Base-by-base conservation (phyloP, 352 stramenopile species). In the Pythium pyrilobum region DNA sequence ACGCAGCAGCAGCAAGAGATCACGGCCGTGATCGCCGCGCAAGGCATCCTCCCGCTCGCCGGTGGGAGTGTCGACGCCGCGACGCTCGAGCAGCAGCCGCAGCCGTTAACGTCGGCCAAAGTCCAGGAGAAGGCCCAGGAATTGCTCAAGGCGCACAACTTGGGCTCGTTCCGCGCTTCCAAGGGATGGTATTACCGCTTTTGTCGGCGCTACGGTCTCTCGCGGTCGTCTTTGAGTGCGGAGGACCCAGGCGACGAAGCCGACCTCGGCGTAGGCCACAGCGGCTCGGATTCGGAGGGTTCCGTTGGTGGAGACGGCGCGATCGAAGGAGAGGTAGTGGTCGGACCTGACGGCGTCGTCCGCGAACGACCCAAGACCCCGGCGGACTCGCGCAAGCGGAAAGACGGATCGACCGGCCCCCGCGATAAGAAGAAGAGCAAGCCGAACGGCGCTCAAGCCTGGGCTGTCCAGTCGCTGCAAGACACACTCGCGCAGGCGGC, bases 121-220 rank as follows among this genome's bases (percentile, higher is more conserved):
- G 47, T 67, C 5, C 59, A 67, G 51, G 52, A 62, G 16, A 56
- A 45, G 21, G 59, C 59, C 12, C 52, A 62, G 18, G 59, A 67
- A 40, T 29, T 67, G 33, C 59, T 67, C 23, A 58, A 67, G 24
- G 27, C 40, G 23, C 52, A 67, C 39, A 32, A 67, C 38, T 47
- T 67, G 1, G 59, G 59, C 5, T 36, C 59, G 21, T 67, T 67
- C 40, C 59, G 59, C 16, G 79, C 79, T 3, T 89, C 76, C 7
- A 87, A 87, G 40, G 79, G 79, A 5, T 89, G 79, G 79, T 89
- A 89, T 56, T 87, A 87, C 45, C 77, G 79, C 45, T 89, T 89
- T 53, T 85, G 75, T 39, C 64, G 70, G 13, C 74, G 79, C n/a
- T 87, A 84, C 28, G 74, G 77, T 10, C 66, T 87, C 46, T 69